Conservation (phyloP, 1,284 basidiomycete genomes). For the Marasmius tenuissimus region DNA sequence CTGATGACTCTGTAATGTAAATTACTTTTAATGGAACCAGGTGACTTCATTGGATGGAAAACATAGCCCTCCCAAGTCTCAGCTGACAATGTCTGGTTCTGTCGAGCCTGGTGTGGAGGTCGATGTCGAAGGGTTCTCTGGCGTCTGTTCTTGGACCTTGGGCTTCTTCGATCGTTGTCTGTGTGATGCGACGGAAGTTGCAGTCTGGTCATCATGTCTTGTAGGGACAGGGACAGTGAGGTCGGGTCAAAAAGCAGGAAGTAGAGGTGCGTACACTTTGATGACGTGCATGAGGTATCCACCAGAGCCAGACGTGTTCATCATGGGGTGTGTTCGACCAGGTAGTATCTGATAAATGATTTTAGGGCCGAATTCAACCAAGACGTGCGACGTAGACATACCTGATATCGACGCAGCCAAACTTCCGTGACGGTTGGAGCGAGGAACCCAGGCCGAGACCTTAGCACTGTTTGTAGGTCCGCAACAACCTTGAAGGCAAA, state of each 20-base stretch:
- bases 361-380: background rate
- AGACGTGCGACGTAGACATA: slow-evolving; percentile 19
- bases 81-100: background rate
- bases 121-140: background rate
- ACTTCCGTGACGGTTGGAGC: slow-evolving; percentile 84
- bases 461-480: slow-evolving; percentile 75
- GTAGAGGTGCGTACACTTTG: slow-evolving; percentile 66
- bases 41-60: too few species aligned
- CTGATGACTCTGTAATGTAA: background rate
- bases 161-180: slow-evolving; percentile 29
- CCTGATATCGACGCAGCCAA: slow-evolving; percentile 91
- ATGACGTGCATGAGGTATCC: slow-evolving; percentile 87
- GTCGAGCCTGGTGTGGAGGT: background rate
- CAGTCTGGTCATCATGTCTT: slow-evolving; percentile 70
- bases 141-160: slow-evolving; percentile 11
- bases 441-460: slow-evolving; percentile 69
- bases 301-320: slow-evolving; percentile 88
- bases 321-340: slow-evolving; percentile 93
- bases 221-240: slow-evolving; percentile 2
- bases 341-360: slow-evolving; percentile 66
- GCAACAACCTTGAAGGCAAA: slow-evolving; percentile 55
- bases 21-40: background rate
- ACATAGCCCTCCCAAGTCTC: background rate
- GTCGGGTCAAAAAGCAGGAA: background rate
- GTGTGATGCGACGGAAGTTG: slow-evolving; percentile 47